These are phyloP conservation scores for Colletotrichum sp. DNA, from an alignment of 2,329 filamentous ascomycete species.

Conservation along the genomic window DNA sequence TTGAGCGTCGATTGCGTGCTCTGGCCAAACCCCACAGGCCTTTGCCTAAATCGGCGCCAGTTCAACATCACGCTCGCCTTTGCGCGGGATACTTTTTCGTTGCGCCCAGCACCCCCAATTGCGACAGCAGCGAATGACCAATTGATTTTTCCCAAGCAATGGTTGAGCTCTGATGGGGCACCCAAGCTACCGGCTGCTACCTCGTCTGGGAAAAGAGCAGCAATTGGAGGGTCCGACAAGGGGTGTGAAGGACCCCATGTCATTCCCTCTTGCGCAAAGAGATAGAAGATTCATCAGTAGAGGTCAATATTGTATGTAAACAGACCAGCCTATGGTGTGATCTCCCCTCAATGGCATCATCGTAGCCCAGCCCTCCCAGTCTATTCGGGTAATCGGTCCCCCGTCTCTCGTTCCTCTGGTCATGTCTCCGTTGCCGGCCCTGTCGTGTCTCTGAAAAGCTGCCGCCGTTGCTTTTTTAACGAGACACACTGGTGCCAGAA, in stretches of 20 bases:
- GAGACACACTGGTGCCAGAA: neutral
- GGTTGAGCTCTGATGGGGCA: neutral
- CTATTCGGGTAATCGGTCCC: neutral
- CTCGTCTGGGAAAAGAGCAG: neutral
- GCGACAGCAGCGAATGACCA: neutral
- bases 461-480: neutral
- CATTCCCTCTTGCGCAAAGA: neutral
- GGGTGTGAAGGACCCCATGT: neutral
- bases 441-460: neutral
- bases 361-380: neutral
- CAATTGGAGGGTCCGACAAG: neutral
- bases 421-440: constrained; percentile 13
- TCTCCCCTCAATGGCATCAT: constrained; percentile 22
- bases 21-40: constrained; percentile 29
- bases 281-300: neutral
- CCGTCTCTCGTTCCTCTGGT: neutral
- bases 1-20: constrained; percentile 37
- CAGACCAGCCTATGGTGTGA: neutral
- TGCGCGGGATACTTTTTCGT: neutral
- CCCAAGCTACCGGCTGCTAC: neutral
- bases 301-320: neutral
- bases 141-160: neutral
- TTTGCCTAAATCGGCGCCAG: constrained; percentile 26
- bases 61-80: neutral
- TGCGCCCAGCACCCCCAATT: neutral